Percentiles rank a stretch among this genome's conserved stretches.
These are phyloP conservation scores for Aeschynomene evenia DNA, from an alignment of 306 rosid species.

Conservation along the genomic window DNA sequence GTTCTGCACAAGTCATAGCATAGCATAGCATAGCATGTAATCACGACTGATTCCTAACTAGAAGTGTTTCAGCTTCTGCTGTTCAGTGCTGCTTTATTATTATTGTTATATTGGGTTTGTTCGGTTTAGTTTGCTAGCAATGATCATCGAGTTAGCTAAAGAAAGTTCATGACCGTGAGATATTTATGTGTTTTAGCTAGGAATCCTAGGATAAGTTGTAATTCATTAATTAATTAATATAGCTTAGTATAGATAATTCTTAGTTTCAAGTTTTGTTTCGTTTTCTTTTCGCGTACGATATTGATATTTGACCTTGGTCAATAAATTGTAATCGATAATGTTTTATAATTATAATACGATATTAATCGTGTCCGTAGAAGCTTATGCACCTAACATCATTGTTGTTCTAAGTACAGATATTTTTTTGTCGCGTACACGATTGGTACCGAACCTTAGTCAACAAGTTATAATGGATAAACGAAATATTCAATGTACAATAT, in stretches of 20 bases:
- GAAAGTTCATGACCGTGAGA: neutral
- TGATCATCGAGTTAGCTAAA: neutral
- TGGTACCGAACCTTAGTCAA: neutral
- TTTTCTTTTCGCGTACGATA: neutral
- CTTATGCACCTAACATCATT: too few species aligned
- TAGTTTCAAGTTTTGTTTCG: neutral
- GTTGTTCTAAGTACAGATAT: too few species aligned
- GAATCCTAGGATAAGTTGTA: neutral
- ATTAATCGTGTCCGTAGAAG: too few species aligned
- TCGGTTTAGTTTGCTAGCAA: neutral
- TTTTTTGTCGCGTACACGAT: neutral
- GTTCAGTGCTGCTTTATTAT: neutral
- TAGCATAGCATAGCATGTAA: slow-evolving; percentile 23
- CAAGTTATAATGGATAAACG: neutral
- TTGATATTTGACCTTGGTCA: neutral
- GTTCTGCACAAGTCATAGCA: slow-evolving; percentile 53
- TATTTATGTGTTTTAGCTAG: neutral
- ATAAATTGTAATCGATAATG: neutral
- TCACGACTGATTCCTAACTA: neutral
- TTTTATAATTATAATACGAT: neutral
- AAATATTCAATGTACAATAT: too few species aligned
- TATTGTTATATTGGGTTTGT: neutral
- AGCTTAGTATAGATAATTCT: too few species aligned
- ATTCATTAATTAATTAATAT: too few species aligned
- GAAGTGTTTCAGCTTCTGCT: neutral